These are phyloP conservation scores for Moniliophthora roreri DNA, from an alignment of 1,284 basidiomycete species.

Conservation along the genomic window DNA sequence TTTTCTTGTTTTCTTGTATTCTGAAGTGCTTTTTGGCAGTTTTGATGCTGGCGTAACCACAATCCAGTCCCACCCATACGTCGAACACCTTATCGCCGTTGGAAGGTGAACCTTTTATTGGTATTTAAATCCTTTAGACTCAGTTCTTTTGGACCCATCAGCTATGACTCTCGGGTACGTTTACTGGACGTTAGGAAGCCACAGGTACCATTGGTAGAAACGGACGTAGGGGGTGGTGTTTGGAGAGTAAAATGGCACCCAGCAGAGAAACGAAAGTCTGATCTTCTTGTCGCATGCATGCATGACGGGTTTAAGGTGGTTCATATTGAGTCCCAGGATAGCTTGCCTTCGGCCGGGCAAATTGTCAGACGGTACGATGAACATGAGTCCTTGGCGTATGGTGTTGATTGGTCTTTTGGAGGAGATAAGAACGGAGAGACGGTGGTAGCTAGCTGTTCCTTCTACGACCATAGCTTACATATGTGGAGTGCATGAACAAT, in stretches of 20 bases:
- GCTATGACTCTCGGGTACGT: conserved; percentile 84
- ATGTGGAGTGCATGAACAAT: conserved; percentile 72
- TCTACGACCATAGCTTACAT: conserved; percentile 89
- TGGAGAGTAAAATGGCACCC: conserved; percentile 99
- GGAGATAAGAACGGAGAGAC: conserved; percentile 35
- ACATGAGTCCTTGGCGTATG: conserved; percentile 90
- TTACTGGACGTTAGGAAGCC: conserved; percentile 85
- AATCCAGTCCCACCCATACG: conserved; percentile 82
- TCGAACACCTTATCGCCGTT: conserved; percentile 85
- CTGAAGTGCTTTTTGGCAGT: conserved; percentile 35
- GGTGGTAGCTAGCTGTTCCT: conserved; percentile 88
- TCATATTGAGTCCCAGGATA: conserved; percentile 32
- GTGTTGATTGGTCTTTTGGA: conserved; percentile 87
- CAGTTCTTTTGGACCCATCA: conserved; percentile 33
- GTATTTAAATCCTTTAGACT: background rate
- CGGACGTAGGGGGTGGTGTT: conserved; percentile 85
- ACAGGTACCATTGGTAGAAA: conserved; percentile 53
- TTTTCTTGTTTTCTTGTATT: background rate
- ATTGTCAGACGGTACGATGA: conserved; percentile 68
- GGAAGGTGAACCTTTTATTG: conserved; percentile 63
- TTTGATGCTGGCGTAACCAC: conserved; percentile 95
- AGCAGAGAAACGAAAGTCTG: conserved; percentile 49
- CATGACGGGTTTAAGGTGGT: conserved; percentile 94
- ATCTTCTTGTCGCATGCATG: conserved; percentile 93
- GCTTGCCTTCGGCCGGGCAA: conserved; percentile 23